A percentile compares a stretch with the other conserved stretches of the same genome.
phyloP scores from a whole-genome alignment of 495 filamentous ascomycete genomes.

The Thermothielavioides terrestris region DNA sequence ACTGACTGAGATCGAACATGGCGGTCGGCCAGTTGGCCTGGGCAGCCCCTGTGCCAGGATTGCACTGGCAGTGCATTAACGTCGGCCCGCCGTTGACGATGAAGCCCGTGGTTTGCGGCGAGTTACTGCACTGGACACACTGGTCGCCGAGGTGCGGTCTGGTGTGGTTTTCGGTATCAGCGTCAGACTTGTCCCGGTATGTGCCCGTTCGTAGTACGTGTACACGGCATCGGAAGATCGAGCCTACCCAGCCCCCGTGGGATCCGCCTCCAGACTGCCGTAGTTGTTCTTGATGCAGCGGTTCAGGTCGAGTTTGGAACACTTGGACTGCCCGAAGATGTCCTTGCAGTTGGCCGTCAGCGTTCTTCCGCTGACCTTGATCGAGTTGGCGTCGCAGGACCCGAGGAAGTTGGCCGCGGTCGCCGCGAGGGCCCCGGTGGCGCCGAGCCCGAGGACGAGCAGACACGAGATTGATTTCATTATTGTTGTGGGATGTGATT shows the following conservation, averaged over 20 bases:
- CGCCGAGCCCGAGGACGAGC: neutral
- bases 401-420: constrained; percentile 12
- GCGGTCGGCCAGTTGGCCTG: constrained; percentile 17
- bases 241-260: constrained; percentile 11
- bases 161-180: too few relatives aligned
- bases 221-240: neutral
- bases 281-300: constrained; percentile 20
- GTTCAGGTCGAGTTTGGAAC: constrained; percentile 20
- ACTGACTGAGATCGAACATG: constrained; percentile 19
- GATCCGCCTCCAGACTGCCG: constrained; percentile 15
- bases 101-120: constrained; percentile 7
- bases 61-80: constrained; percentile 18
- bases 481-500: neutral
- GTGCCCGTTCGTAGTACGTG: too few relatives aligned
- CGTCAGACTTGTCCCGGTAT: too few relatives aligned
- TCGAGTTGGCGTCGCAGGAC: constrained; percentile 13
- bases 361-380: constrained; percentile 16
- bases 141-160: constrained; percentile 18
- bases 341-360: constrained; percentile 19
- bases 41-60: constrained; percentile 15
- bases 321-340: constrained; percentile 12
- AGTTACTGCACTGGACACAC: constrained; percentile 21
- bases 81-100: constrained; percentile 5
- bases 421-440: constrained; percentile 2
- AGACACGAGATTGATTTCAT: constrained; percentile 1